These are phyloP conservation scores for Suillus ampliporus DNA, from an alignment of 768 basidiomycete species.

Conservation along the genomic window DNA sequence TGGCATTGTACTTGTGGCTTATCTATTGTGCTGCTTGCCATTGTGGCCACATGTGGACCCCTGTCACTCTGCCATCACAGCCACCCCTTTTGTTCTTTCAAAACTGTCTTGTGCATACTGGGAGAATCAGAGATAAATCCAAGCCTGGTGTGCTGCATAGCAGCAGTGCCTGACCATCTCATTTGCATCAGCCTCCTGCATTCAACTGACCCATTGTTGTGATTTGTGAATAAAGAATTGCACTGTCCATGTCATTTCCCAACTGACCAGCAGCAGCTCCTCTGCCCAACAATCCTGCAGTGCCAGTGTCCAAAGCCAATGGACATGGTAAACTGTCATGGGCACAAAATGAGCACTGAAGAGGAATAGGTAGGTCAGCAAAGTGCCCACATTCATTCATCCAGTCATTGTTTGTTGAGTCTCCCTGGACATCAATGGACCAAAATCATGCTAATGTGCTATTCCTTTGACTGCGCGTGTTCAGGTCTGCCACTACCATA, in stretches of 20 bases:
- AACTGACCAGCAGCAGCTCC: no score
- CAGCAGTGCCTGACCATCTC: no score
- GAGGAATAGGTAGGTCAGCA: no score
- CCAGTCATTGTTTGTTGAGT: constrained; percentile 9
- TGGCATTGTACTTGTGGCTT: no score
- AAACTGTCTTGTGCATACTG: not conserved
- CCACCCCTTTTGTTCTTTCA: not conserved
- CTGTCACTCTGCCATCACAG: not conserved
- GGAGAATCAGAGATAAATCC: not conserved
- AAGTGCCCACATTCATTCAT: constrained; percentile 14
- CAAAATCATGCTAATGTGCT: constrained; percentile 14
- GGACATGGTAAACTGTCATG: no score
- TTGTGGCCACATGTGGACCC: not conserved
- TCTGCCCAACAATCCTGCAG: no score
- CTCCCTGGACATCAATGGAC: constrained; percentile 8
- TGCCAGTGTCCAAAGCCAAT: no score
- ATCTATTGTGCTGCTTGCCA: not conserved
- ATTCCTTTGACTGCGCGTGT: constrained; percentile 3
- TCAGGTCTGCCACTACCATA: constrained; percentile 2
- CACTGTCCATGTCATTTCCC: constrained; percentile 2
- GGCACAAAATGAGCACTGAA: no score
- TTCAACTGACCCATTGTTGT: no score
- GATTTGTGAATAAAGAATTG: no score
- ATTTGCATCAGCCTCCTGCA: no score
- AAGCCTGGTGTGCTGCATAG: no score